Percentiles rank a stretch among this genome's conserved stretches.
Conservation (phyloP, 23 red algal genomes). For the Gracilaria domingensis region DNA sequence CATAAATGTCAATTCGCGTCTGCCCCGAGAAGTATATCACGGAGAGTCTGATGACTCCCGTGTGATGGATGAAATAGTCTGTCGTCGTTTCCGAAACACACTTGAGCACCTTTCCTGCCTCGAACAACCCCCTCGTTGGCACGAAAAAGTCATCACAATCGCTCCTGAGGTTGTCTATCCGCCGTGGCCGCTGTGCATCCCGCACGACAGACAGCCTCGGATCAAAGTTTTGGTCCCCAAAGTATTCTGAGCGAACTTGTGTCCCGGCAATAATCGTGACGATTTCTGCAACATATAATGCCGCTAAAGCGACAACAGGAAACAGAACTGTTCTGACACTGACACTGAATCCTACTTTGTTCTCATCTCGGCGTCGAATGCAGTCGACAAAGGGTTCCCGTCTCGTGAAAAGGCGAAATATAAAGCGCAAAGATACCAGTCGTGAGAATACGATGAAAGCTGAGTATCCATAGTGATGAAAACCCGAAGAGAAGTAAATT, state of each 20-base stretch:
- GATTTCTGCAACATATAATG: background rate
- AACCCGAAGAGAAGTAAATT: background rate
- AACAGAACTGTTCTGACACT: too few relatives aligned
- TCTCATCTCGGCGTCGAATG: background rate
- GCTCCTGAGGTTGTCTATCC: background rate
- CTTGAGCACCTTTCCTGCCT: background rate
- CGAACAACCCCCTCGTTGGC: background rate
- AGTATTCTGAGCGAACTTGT: background rate
- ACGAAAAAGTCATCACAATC: slow-evolving; percentile 15
- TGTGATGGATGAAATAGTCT: too few relatives aligned
- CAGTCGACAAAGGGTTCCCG: background rate
- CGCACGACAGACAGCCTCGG: background rate
- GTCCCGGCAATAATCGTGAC: background rate
- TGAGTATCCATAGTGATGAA: background rate
- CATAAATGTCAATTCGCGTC: too few relatives aligned
- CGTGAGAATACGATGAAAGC: background rate
- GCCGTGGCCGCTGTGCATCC: background rate
- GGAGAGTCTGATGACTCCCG: too few relatives aligned
- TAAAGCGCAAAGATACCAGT: background rate
- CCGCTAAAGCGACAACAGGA: background rate
- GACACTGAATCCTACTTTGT: too few relatives aligned
- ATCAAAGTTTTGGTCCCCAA: background rate
- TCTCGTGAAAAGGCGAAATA: background rate
- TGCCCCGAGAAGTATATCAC: too few relatives aligned
- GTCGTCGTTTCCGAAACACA: background rate